Evolutionary conservation across 345 rosid genomes (phyloP), one percentile per base, ranked within the genome.

Genomic region (Salix brachista): DNA sequence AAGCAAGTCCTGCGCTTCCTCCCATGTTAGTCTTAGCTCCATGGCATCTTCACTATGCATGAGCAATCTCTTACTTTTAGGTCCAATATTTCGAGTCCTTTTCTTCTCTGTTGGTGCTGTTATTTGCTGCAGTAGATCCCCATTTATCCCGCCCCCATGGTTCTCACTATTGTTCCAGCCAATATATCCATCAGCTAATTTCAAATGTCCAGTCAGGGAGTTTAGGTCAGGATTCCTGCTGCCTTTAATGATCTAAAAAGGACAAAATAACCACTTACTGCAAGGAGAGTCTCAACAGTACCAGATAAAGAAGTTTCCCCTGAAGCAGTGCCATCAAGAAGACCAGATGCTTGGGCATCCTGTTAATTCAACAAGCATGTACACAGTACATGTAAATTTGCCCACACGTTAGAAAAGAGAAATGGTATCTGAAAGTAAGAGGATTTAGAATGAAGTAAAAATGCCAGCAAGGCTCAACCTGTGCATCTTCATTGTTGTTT

Each of bases 1-100:
- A 84, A 94, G 87, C 87, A 94, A 80, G 62, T 90, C 95, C 74
- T 94, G 95, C 75, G 98, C 89, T 90, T 94, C 97, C 74, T 92
- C 92, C 97, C 97, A 94, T 39, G 94, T 94, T 65, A 92, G 80
- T 81, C 90, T 87, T 67, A 92, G 85, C 86, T 89, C 97, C 87
- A 87, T 74, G 65, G 89, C 87, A 56, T 92, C 98, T 77, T 88
- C 93, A 77, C 86, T 83, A 73, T 87, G 88, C 87, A 87, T 85
- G 68, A 86, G 88, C 69, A 91, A 58, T 84, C 98, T 89, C 89
- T 91, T 89, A 67, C 81, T 87, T 85, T 91, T 92, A 41, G 90
- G 83, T 78, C 98, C 96, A 74, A 91, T 91, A 77, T 91, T 92
- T 52, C 89, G 86, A 52, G 91, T 78, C 82, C 85, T 89, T 85